A percentile compares a stretch with the other conserved stretches of the same genome.
These are phyloP conservation scores for Podospora australis DNA, from an alignment of 495 filamentous ascomycete species.

Conservation along the genomic window DNA sequence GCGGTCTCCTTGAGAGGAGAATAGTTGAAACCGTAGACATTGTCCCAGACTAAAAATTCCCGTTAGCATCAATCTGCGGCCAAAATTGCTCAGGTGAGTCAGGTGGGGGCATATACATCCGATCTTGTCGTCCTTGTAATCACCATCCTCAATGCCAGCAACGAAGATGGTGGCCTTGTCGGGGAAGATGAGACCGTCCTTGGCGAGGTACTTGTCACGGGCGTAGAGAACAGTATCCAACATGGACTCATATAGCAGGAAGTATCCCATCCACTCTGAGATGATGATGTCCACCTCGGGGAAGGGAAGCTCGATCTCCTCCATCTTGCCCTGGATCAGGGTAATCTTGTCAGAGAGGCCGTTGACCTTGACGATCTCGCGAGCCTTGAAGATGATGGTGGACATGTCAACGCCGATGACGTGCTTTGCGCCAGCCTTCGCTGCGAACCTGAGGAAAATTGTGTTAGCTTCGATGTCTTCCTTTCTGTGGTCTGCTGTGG, in stretches of 20 bases:
- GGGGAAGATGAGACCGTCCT: slow-evolving; percentile 79
- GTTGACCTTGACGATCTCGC: slow-evolving; percentile 78
- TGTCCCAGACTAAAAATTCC: slow-evolving; percentile 62
- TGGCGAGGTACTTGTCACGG: slow-evolving; percentile 71
- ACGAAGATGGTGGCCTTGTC: slow-evolving; percentile 82
- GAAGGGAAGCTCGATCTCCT: slow-evolving; percentile 76
- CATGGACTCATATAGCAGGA: slow-evolving; percentile 90
- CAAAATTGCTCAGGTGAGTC: no score
- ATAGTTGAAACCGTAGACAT: slow-evolving; percentile 75
- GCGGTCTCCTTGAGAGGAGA: slow-evolving; percentile 64
- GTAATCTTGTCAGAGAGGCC: slow-evolving; percentile 73
- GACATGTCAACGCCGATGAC: slow-evolving; percentile 94
- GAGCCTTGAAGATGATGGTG: slow-evolving; percentile 82
- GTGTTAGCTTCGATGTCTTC: not conserved
- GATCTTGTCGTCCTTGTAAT: slow-evolving; percentile 72
- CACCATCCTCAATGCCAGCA: slow-evolving; percentile 78
- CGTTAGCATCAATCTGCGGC: slow-evolving; percentile 13
- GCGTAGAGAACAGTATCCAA: slow-evolving; percentile 88
- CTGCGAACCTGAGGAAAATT: slow-evolving; percentile 59
- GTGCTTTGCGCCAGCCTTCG: slow-evolving; percentile 78
- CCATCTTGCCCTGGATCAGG: slow-evolving; percentile 79
- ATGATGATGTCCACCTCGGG: slow-evolving; percentile 89
- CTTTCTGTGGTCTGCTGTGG: not conserved
- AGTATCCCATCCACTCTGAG: slow-evolving; percentile 98
- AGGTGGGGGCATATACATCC: slow-evolving; percentile 41